Evolutionary conservation across 2,329 filamentous ascomycete genomes (phyloP), one percentile per base, ranked within the genome.

Genomic region (Golovinomyces cichoracearum): DNA sequence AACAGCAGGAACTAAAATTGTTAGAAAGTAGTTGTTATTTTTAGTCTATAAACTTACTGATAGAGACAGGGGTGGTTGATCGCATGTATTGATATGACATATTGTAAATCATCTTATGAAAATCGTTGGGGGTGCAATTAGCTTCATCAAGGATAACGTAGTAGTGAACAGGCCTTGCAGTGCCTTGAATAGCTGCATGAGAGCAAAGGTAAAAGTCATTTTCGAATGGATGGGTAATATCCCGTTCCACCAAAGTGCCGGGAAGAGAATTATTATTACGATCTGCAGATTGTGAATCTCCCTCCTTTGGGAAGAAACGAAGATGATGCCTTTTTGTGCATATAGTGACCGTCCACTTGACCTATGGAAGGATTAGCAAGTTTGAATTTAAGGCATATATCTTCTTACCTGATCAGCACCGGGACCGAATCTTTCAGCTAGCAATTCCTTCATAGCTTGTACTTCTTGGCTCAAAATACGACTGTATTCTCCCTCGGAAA

Each of bases 311-410:
- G 66, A 95, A 95, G 62, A 93, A 85, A 15, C 90, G 81, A 48
- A 93, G 77, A 58, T 94, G 88, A 56, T 98, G 90, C 2, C 90
- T 80, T 70, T 98, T 98, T 1, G 83, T 86, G 1, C 83, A 86
- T 42, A 95, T 73, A 37, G 93, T 74, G 10, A 93, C 84, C 0
- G 85, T 85, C 57, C 94, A 78, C 60, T 81, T 81, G 21, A 57
- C 55, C 53, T 57, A 35, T 17, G 17, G 23, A 5, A 42, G 17
- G 40, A 44, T 57, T 41, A 53, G 42, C 33, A 35, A 40, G 23
- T 48, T 23, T 12, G 13, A 17, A 31, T 9, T 13, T n/a, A 22
- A 47, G n/a, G 17, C 26, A 19, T 5, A 4, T 27, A n/a, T 7
- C 5, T 9, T 52, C 52, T 55, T 51, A 56, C 55, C 6, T 41